These are phyloP conservation scores for Nissolia schottii DNA, from an alignment of 306 rosid species.

Conservation along the genomic window DNA sequence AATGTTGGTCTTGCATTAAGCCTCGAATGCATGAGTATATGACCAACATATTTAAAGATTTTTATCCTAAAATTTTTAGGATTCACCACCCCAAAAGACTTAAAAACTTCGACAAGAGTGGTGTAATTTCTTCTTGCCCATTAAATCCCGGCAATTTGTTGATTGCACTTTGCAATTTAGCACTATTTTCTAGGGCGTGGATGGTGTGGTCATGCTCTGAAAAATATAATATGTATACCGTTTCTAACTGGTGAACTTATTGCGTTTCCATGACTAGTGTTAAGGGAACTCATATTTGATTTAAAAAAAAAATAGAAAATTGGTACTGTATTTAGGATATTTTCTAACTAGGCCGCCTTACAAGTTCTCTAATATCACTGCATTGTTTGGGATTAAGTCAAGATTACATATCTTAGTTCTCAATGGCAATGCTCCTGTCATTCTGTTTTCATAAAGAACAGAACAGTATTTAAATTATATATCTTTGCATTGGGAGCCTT, in stretches of 20 bases:
- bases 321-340: not conserved
- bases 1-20: no score
- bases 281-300: no score
- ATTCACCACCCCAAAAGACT: no score
- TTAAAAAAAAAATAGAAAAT: not conserved
- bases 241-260: not conserved
- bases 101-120: no score
- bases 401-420: not conserved
- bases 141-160: no score
- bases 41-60: no score
- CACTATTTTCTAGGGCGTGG: no score
- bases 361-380: not conserved
- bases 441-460: not conserved
- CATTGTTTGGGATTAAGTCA: not conserved
- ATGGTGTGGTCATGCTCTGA: not conserved
- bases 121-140: no score
- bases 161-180: no score
- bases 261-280: no score
- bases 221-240: not conserved
- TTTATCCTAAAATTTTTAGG: no score
- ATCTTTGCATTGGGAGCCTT: not conserved
- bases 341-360: not conserved
- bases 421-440: not conserved
- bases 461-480: not conserved
- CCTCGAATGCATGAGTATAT: no score